Evolutionary conservation across 805 yeast species (phyloP).

Genomic region (Debaryomyces hansenii): DNA sequence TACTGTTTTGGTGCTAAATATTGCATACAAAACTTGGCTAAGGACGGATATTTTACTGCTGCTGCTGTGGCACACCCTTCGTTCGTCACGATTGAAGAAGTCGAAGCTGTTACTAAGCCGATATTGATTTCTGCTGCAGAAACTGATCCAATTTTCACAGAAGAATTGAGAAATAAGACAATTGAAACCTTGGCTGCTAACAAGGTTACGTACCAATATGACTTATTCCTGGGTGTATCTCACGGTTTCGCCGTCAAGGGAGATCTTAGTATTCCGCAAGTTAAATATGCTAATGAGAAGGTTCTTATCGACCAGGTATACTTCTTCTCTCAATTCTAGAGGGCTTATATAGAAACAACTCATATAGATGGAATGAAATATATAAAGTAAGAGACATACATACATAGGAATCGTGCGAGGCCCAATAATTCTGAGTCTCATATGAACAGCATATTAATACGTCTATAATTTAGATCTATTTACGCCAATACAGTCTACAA

Average conservation of each 20-base stretch:
- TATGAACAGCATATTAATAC: no score
- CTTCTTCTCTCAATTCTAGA: conserved; percentile 5
- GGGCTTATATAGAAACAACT: neutral
- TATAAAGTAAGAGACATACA: no score
- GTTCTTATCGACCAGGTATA: conserved; percentile 46
- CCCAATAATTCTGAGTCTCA: no score
- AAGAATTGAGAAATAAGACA: conserved; percentile 58
- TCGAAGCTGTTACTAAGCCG: conserved; percentile 57
- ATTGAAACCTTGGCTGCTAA: conserved; percentile 49
- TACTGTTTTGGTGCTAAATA: conserved; percentile 25
- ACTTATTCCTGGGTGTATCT: conserved; percentile 55
- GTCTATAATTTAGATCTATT: no score
- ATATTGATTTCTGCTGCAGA: conserved; percentile 71
- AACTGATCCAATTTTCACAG: conserved; percentile 56
- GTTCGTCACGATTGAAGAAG: conserved; percentile 58
- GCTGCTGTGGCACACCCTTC: conserved; percentile 84
- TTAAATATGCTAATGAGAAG: conserved; percentile 66
- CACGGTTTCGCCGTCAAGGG: conserved; percentile 85
- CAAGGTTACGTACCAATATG: conserved; percentile 55
- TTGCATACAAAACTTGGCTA: conserved; percentile 28
- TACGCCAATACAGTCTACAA: no score
- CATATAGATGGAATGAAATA: no score
- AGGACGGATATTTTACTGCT: conserved; percentile 45
- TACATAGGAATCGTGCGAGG: no score
- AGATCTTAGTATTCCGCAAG: conserved; percentile 51